Evolutionary conservation across 1,139 yeast species (phyloP).

Genomic region (Hemisphaericaspora subhashii): DNA sequence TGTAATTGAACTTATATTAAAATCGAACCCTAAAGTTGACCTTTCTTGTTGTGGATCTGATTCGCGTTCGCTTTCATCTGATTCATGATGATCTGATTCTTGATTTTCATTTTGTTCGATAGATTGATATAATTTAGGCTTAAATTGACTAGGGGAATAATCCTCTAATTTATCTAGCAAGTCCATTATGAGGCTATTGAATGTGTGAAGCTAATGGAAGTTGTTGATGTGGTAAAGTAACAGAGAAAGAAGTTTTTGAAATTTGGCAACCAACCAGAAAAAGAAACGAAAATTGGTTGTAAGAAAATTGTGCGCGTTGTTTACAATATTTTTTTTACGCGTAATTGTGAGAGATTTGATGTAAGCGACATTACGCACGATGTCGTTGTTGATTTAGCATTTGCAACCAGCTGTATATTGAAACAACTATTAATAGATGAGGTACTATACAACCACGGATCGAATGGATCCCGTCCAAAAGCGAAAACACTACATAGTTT

Average conservation of each 20-base stretch:
- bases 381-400: no score
- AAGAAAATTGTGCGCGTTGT: slow-evolving; percentile 6
- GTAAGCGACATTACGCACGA: no score
- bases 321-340: slow-evolving; percentile 1
- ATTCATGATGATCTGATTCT: background rate
- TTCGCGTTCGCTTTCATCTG: background rate
- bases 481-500: no score
- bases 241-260: background rate
- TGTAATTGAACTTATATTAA: slow-evolving; percentile 17
- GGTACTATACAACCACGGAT: no score
- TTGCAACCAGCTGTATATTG: no score
- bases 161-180: slow-evolving; percentile 20
- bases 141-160: slow-evolving; percentile 12
- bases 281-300: no score
- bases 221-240: background rate
- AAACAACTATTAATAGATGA: background rate
- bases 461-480: no score
- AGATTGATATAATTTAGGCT: slow-evolving; percentile 2
- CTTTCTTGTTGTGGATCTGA: slow-evolving; percentile 5
- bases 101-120: slow-evolving; percentile 10
- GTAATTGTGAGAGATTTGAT: background rate
- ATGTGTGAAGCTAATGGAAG: no score
- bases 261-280: slow-evolving; percentile 1
- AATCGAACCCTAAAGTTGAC: slow-evolving; percentile 13
- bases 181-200: slow-evolving; percentile 17